These are phyloP conservation scores for Tolypocladium tropicale DNA, from an alignment of 2,329 filamentous ascomycete species.

Conservation along the genomic window DNA sequence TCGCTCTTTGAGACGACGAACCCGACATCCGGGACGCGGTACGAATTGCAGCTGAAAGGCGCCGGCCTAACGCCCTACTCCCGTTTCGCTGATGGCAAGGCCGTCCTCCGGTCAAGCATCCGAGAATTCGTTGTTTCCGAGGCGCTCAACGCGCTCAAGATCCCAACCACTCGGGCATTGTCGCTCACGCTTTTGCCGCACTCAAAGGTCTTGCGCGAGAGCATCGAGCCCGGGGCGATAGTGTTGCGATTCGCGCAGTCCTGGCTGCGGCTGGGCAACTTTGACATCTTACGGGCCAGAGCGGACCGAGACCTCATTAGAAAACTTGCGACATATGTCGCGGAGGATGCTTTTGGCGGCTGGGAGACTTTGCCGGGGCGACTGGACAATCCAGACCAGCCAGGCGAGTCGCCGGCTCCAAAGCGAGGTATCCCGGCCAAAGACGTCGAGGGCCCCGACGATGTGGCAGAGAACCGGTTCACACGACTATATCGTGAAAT, in stretches of 20 bases:
- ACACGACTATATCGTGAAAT: slow-evolving; percentile 81
- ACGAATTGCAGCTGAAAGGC: slow-evolving; percentile 90
- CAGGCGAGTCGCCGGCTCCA: slow-evolving; percentile 28
- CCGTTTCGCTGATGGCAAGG: slow-evolving; percentile 91
- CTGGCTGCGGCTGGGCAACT: slow-evolving; percentile 91
- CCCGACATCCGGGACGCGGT: slow-evolving; percentile 57
- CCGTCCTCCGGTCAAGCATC: slow-evolving; percentile 85
- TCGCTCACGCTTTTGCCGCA: slow-evolving; percentile 70
- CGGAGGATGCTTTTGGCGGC: slow-evolving; percentile 77
- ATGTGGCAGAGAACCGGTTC: slow-evolving; percentile 74
- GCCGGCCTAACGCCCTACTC: slow-evolving; percentile 91
- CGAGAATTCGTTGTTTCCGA: slow-evolving; percentile 92
- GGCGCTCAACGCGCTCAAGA: slow-evolving; percentile 71
- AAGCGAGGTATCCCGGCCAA: slow-evolving; percentile 43
- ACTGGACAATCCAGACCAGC: slow-evolving; percentile 40
- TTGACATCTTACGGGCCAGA: slow-evolving; percentile 78
- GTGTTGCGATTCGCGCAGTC: slow-evolving; percentile 84
- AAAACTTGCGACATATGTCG: slow-evolving; percentile 69
- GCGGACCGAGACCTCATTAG: slow-evolving; percentile 68
- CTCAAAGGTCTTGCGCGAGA: slow-evolving; percentile 65
- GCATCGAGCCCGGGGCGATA: slow-evolving; percentile 80
- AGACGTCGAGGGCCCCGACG: slow-evolving; percentile 55
- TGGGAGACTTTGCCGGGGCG: slow-evolving; percentile 73
- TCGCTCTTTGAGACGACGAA: slow-evolving; percentile 87
- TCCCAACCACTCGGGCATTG: slow-evolving; percentile 79